Evolutionary conservation across 2,329 filamentous ascomycete species (phyloP).

Genomic region (Neofusicoccum parvum): DNA sequence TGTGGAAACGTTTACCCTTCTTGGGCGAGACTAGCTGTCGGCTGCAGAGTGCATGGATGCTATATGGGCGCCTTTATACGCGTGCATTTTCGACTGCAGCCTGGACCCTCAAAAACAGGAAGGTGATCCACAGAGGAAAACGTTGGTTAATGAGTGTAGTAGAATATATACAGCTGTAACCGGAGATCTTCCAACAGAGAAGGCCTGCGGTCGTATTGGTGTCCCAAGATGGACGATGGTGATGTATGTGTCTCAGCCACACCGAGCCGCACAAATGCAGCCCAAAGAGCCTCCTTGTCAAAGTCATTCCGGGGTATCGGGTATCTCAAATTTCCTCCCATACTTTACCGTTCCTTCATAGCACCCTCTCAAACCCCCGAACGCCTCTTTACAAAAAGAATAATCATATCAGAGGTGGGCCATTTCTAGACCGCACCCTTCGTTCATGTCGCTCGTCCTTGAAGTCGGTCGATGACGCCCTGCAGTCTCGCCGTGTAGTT

Average conservation of each 20-base stretch:
- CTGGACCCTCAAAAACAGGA: neutral
- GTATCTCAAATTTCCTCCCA: constrained; percentile 21
- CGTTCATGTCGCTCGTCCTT: constrained; percentile 23
- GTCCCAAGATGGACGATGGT: neutral
- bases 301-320: constrained; percentile 19
- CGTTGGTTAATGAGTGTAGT: neutral
- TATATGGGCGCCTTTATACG: neutral
- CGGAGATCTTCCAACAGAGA: neutral
- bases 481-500: constrained; percentile 59
- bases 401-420: neutral
- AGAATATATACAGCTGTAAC: neutral
- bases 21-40: neutral
- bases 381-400: neutral
- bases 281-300: neutral
- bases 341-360: neutral
- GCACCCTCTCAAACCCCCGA: neutral
- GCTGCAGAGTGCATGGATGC: neutral
- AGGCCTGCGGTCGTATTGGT: neutral
- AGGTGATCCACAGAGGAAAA: neutral
- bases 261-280: neutral
- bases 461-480: constrained; percentile 52
- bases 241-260: constrained; percentile 3
- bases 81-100: neutral
- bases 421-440: neutral
- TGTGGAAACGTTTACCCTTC: neutral